Percentiles rank a stretch among this genome's conserved stretches.
phyloP scores from a whole-genome alignment of 2,329 filamentous ascomycete species.

The Fusarium sp. region DNA sequence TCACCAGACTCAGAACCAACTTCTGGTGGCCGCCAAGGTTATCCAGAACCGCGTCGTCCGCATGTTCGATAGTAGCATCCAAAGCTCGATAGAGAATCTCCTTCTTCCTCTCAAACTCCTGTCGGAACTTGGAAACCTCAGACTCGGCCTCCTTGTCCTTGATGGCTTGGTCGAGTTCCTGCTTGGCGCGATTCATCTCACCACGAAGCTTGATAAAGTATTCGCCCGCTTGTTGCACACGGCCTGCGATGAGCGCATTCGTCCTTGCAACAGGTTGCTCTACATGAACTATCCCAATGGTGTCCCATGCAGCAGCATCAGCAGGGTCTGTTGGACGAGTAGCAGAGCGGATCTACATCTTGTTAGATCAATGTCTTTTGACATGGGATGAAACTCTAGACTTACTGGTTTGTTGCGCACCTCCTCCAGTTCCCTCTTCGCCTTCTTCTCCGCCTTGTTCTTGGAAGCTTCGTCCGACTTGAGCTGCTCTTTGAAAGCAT shows the following conservation, averaged over 20 bases:
- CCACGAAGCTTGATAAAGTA: conserved; percentile 61
- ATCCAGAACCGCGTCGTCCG: conserved; percentile 66
- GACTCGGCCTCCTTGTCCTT: conserved; percentile 56
- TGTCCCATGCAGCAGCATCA: conserved; percentile 66
- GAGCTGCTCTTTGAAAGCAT: conserved; percentile 60
- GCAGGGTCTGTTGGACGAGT: conserved; percentile 58
- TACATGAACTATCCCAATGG: conserved; percentile 62
- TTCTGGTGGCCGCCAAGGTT: conserved; percentile 70
- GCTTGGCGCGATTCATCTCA: conserved; percentile 61
- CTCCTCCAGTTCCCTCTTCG: conserved; percentile 56
- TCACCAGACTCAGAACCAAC: conserved; percentile 66
- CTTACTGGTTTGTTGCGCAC: conserved; percentile 55
- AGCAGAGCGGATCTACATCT: conserved; percentile 53
- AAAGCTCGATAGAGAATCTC: conserved; percentile 64
- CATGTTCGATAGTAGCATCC: conserved; percentile 65
- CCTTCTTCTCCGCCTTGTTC: conserved; percentile 60
- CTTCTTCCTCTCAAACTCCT: conserved; percentile 58
- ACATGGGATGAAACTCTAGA: not conserved
- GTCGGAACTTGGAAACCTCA: conserved; percentile 54
- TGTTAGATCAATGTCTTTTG: conserved; percentile 4
- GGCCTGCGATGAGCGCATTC: conserved; percentile 56
- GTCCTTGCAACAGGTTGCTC: conserved; percentile 55
- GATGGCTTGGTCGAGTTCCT: conserved; percentile 57
- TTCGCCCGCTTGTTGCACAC: conserved; percentile 64
- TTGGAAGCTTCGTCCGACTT: conserved; percentile 59